Evolutionary conservation across 2,329 filamentous ascomycete genomes (phyloP).

Genomic region (Penicillium sp.): DNA sequence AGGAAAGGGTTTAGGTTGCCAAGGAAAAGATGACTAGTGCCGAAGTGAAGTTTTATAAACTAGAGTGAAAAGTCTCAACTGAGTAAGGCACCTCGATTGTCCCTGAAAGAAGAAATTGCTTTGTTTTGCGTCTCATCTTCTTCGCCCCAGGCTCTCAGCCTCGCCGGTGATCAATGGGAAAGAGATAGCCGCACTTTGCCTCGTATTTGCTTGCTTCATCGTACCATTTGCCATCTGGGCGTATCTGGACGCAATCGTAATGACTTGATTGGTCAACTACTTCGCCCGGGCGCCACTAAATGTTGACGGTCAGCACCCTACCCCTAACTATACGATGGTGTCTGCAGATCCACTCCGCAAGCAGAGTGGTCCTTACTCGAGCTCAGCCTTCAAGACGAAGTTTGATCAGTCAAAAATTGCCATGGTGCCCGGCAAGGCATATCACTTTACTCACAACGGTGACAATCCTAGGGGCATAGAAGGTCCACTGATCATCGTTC

Average conservation of each 20-base stretch:
- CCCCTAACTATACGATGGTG: background rate
- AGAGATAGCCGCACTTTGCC: background rate
- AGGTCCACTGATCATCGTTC: background rate
- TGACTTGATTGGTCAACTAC: background rate
- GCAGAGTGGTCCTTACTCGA: background rate
- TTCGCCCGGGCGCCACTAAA: background rate
- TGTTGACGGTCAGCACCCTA: background rate
- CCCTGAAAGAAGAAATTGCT: too few relatives aligned
- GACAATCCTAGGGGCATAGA: background rate
- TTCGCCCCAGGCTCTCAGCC: too few relatives aligned
- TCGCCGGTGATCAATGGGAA: too few relatives aligned
- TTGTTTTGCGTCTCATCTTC: background rate
- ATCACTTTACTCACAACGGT: background rate
- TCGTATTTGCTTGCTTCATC: background rate
- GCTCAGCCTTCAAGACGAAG: background rate
- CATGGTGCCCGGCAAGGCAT: background rate
- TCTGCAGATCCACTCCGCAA: background rate
- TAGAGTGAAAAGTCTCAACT: background rate
- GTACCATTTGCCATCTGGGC: too few relatives aligned
- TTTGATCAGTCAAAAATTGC: background rate
- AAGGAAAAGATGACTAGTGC: background rate
- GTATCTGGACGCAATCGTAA: background rate
- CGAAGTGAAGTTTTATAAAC: background rate
- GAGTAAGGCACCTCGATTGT: background rate
- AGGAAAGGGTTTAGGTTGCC: background rate